Percentiles rank a stretch among this genome's conserved stretches.
Evolutionary conservation across 78 protist species (phyloP).

Genomic region (Polysphondylium violaceum): DNA sequence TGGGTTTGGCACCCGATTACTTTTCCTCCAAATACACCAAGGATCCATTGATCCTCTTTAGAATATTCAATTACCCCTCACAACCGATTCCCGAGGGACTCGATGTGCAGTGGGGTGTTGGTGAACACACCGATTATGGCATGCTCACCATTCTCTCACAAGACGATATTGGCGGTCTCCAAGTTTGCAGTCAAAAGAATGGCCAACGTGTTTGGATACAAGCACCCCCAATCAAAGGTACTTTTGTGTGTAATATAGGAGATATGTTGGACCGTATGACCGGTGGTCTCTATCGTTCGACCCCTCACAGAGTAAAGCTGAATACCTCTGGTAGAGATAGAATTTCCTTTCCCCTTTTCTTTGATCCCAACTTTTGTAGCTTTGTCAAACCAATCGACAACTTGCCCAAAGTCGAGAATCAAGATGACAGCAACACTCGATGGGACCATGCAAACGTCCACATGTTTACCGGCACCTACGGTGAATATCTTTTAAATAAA

Average conservation of each 20-base stretch:
- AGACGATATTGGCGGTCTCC: conserved; percentile 78
- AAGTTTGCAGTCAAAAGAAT: conserved; percentile 34
- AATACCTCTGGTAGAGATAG: conserved; percentile 49
- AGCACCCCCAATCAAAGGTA: conserved; percentile 68
- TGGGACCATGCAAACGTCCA: conserved; percentile 62
- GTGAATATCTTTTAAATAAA: conserved; percentile 54
- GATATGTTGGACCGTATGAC: conserved; percentile 86
- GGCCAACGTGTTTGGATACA: conserved; percentile 80
- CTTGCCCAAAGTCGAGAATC: neutral
- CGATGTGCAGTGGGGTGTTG: conserved; percentile 56
- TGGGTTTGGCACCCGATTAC: conserved; percentile 10
- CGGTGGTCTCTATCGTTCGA: conserved; percentile 77
- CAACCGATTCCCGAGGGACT: neutral
- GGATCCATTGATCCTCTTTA: conserved; percentile 64
- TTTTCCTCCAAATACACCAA: conserved; percentile 25
- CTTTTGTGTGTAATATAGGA: conserved; percentile 84
- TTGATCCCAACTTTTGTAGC: conserved; percentile 76
- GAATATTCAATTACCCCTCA: conserved; percentile 71
- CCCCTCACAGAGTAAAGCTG: conserved; percentile 80
- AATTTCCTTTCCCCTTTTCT: conserved; percentile 82
- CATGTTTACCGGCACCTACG: conserved; percentile 51
- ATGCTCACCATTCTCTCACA: conserved; percentile 67
- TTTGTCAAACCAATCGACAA: conserved; percentile 22
- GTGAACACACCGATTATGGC: conserved; percentile 89
- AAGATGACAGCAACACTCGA: conserved; percentile 26